Evolutionary conservation across 352 stramenopile genomes (phyloP), one percentile per base, ranked within the genome.

Genomic region (Globisporangium viniferum): DNA sequence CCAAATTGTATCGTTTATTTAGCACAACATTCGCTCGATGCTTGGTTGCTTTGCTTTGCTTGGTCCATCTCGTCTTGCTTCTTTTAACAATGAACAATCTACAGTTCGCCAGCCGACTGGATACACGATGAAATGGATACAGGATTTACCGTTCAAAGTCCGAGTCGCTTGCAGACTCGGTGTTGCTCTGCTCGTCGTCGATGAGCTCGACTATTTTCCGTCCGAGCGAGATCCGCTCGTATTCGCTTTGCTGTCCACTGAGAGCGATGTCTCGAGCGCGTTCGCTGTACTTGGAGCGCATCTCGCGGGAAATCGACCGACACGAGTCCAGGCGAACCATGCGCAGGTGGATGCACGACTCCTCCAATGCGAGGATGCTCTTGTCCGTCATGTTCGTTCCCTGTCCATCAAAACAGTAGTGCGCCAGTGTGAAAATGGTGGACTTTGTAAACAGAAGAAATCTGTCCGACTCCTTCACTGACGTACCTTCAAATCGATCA

Each of bases 311-410:
- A 20, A 92, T 73, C 39, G 80, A 84, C 5, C 85, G 81, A 62
- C 84, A 92, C 55, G 82, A 92, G 66, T 92, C 84, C 27, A 92
- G 59, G 3, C 82, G 80, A n/a, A 92, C 69, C 68, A 91, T 78
- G 3, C 73, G 74, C 61, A 92, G 70, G 4, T 60, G 63, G 39
- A 69, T 46, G 41, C 80, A 89, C 22, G 66, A 66, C 5, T 67
- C 48, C 63, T 90, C 73, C 39, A 93, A 59, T 20, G 67, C 73
- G 12, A 73, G 18, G 0, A 93, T 61, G 29, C 78, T 79, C 22
- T 54, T 58, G 35, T 91, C 80, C 27, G 81, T 85, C 46, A 90
- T 72, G 18, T 60, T 58, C 18, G 85, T 91, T 35, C 79, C 82
- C 82, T 91, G 59, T 63, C 7, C 14, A 9, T 18, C 0, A 69